Conservation (phyloP, 2,329 filamentous ascomycete species). For the Nigrospora osmanthi region DNA sequence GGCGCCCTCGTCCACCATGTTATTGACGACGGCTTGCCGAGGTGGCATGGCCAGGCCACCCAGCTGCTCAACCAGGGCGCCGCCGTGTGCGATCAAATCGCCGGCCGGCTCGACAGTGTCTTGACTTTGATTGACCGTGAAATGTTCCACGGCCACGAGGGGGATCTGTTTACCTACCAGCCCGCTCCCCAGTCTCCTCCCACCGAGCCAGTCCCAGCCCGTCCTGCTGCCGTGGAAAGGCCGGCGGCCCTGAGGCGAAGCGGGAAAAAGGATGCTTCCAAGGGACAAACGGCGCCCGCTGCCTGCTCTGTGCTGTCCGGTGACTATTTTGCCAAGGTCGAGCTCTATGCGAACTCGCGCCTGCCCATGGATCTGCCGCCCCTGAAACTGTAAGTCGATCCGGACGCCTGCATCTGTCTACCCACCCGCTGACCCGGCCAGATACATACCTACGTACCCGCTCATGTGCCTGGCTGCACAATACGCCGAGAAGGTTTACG, state of each 20-base stretch:
- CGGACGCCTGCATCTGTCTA: no score
- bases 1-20: constrained; percentile 20
- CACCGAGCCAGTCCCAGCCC: constrained; percentile 2
- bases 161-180: constrained; percentile 40
- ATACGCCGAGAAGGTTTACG: constrained; percentile 70
- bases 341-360: constrained; percentile 70
- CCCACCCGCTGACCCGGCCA: constrained; percentile 15
- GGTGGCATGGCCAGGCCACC: constrained; percentile 32
- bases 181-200: constrained; percentile 5
- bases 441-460: constrained; percentile 68
- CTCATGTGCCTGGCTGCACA: constrained; percentile 72
- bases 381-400: constrained; percentile 49
- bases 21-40: constrained; percentile 34
- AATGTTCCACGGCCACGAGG: constrained; percentile 41
- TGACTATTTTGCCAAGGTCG: constrained; percentile 67
- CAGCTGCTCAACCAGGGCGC: constrained; percentile 37
- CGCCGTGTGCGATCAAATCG: constrained; percentile 51
- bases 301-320: constrained; percentile 31
- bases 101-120: constrained; percentile 55
- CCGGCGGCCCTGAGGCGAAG: constrained; percentile 14
- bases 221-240: constrained; percentile 7
- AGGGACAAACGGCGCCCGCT: constrained; percentile 25
- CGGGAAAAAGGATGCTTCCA: constrained; percentile 22
- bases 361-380: constrained; percentile 60
- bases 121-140: constrained; percentile 68